Base-by-base conservation (phyloP, 2,329 filamentous ascomycete genomes). In the Colletotrichum gloeosporioides region DNA sequence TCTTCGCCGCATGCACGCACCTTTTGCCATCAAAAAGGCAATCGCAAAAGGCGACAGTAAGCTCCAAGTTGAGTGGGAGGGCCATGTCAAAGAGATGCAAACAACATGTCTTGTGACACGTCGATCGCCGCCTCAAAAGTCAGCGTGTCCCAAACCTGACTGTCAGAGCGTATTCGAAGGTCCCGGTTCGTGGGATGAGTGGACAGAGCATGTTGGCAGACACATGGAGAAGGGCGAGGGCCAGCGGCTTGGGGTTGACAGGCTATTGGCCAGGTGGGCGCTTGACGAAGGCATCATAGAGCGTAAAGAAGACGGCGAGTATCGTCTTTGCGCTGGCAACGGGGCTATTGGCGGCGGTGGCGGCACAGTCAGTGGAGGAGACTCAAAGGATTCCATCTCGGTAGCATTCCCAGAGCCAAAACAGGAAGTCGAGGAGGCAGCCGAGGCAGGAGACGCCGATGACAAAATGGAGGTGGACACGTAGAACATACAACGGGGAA, bases 131-230 rank as follows among this genome's bases (percentile, higher is more conserved):
- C 96, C 96, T 0, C 90, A 92, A 74, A 87, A 89, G 36, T 95
- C 95, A 63, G 90, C 93, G 1, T 96, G 95, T 78, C 92, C 92
- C 0, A 92, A 92, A 79, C 87, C 89, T 1, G 95, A 95, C 79
- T 99, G 96, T 82, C 87, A 90, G 13, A 90, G 90, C 66, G 84
- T 89, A 0, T 98, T 98, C 80, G 89, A 92, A 72, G 96, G 95
- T 0, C 86, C 89, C 2, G 90, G 90, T 4, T 94, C 93, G 10
- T 98, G 96, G 96, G 95, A 98, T 73, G 93, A 95, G 79, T 95
- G 96, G 86, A 97, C 97, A 76, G 96, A 99, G 83, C 96, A 99
- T 83, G 93, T 98, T 1, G 96, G 96, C 1, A 90, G 94, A 63
- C 96, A 99, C 83, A 94, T 98, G 88, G 96, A 98, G 84, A 93